Conservation (phyloP, 192 early-diverging fungal species). For the Backusella morwellensis region DNA sequence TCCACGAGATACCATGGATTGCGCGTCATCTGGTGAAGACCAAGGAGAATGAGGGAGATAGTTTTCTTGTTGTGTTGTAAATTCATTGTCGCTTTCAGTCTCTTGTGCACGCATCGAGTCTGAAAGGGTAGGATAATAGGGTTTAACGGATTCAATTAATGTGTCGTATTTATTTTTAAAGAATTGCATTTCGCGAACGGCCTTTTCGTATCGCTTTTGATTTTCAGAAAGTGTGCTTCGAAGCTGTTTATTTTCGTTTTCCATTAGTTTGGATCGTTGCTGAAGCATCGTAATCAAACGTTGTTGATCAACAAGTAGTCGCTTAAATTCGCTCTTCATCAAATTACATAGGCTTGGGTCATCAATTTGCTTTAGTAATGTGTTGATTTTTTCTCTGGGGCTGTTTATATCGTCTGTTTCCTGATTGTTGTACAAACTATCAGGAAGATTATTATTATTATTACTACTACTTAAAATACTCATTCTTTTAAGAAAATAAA, state of each 20-base stretch:
- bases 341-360: background rate
- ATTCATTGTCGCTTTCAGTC: background rate
- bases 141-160: conserved; percentile 10
- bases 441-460: background rate
- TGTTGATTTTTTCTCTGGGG: background rate
- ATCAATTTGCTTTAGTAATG: background rate
- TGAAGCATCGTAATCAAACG: conserved; percentile 17
- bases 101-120: background rate
- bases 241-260: conserved; percentile 17
- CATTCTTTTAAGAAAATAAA: background rate
- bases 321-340: conserved; percentile 13
- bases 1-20: background rate
- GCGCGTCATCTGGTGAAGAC: background rate
- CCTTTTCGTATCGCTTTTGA: conserved; percentile 29
- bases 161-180: conserved; percentile 32
- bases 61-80: background rate
- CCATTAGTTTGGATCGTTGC: background rate
- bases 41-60: background rate
- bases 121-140: background rate
- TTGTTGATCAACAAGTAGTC: conserved; percentile 12
- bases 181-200: conserved; percentile 36
- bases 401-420: background rate
- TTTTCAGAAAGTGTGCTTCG: background rate
- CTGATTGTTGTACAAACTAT: conserved; percentile 1
- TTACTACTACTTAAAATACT: background rate